These are phyloP conservation scores for Trypanosoma caninum DNA, from an alignment of 208 protist species.

Conservation along the genomic window DNA sequence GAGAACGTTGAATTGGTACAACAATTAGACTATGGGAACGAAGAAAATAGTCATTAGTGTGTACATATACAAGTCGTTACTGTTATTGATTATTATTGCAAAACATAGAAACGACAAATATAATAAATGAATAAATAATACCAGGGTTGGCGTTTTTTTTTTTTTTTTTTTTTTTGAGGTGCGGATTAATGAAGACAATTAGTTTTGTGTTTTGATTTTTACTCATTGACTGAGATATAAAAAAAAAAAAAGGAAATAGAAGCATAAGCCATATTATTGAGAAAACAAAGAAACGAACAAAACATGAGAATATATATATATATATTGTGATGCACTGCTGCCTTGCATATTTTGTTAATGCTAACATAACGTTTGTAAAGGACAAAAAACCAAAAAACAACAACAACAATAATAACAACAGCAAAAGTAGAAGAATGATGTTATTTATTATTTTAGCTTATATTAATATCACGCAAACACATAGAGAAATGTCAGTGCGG, in stretches of 20 bases:
- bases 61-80: not conserved
- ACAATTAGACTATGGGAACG: conserved; percentile 18
- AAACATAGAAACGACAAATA: not conserved
- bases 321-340: too few species aligned
- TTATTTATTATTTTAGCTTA: too few species aligned
- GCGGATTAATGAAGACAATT: too few species aligned
- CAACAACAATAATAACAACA: too few species aligned
- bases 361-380: too few species aligned
- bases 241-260: conserved; percentile 8
- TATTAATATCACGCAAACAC: too few species aligned
- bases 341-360: too few species aligned
- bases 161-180: conserved; percentile 7
- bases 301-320: not conserved
- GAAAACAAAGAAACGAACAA: not conserved
- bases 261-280: too few species aligned
- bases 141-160: not conserved
- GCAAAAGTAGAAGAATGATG: too few species aligned
- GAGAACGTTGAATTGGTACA: conserved; percentile 47
- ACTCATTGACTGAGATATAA: not conserved
- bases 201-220: too few species aligned
- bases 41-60: conserved; percentile 29
- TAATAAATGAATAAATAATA: not conserved
- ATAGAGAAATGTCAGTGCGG: too few species aligned
- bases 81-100: conserved; percentile 15
- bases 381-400: too few species aligned